Conservation (phyloP, 495 filamentous ascomycete species). For the Annulohypoxylon stygium region DNA sequence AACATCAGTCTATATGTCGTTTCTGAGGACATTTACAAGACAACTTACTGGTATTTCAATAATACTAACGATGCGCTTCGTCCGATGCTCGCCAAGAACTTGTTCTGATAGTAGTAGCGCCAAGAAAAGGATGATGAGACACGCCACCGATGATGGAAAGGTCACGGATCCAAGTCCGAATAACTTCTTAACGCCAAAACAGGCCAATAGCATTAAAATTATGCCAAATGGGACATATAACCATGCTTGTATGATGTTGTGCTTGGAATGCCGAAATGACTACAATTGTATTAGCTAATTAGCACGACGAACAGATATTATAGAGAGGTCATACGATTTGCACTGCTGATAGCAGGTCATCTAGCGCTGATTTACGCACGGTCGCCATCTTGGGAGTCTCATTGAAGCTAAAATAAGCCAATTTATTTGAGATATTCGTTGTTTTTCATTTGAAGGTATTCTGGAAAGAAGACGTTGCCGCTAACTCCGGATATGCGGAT, state of each 20-base stretch:
- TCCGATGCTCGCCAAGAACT: constrained; percentile 60
- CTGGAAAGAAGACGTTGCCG: not conserved
- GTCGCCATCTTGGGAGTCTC: constrained; percentile 1
- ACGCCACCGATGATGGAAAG: constrained; percentile 68
- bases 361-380: not conserved
- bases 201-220: constrained; percentile 61
- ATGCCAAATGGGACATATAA: constrained; percentile 63
- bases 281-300: constrained; percentile 14
- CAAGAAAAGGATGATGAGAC: constrained; percentile 63
- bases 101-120: constrained; percentile 58
- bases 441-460: not conserved
- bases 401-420: not conserved
- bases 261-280: constrained; percentile 38
- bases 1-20: constrained; percentile 1
- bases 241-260: constrained; percentile 59
- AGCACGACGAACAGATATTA: not conserved
- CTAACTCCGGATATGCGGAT: not conserved
- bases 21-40: not conserved
- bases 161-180: constrained; percentile 61
- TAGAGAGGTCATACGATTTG: constrained; percentile 31
- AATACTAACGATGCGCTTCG: constrained; percentile 57
- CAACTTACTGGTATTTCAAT: constrained; percentile 64
- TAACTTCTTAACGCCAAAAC: constrained; percentile 65
- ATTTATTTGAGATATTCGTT: not conserved
- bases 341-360: constrained; percentile 30